These are phyloP conservation scores for Diaporthe sp. DNA, from an alignment of 2,329 filamentous ascomycete genomes.

Conservation along the genomic window DNA sequence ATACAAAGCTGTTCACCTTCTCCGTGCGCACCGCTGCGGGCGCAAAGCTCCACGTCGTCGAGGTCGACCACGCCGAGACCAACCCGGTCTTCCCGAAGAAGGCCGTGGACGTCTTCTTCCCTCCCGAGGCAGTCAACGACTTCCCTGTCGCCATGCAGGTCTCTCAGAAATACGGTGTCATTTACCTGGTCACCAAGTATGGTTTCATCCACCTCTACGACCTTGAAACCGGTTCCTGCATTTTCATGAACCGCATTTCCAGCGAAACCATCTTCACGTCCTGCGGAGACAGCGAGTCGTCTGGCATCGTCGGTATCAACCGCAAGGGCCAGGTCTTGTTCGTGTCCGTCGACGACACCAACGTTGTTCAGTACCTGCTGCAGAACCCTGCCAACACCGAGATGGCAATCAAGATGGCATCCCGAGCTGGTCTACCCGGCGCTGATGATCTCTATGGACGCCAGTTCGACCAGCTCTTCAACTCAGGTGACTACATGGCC, in stretches of 20 bases:
- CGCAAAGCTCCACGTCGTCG: constrained; percentile 94
- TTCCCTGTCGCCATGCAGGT: constrained; percentile 99
- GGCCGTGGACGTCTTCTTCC: constrained; percentile 97
- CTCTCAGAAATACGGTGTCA: constrained; percentile 94
- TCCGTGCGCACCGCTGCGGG: constrained; percentile 89
- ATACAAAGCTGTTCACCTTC: constrained; percentile 97
- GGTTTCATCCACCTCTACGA: constrained; percentile 99
- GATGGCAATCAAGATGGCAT: constrained; percentile 95
- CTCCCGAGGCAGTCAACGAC: constrained; percentile 92
- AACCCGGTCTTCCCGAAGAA: constrained; percentile 95
- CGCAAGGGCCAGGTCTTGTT: constrained; percentile 96
- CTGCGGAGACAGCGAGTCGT: constrained; percentile 82
- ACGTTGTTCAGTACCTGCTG: constrained; percentile 92
- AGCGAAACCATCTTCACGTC: constrained; percentile 99
- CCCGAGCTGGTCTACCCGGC: constrained; percentile 90
- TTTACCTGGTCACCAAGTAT: constrained; percentile 98
- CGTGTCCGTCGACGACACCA: constrained; percentile 91
- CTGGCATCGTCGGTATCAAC: constrained; percentile 94
- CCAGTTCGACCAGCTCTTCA: constrained; percentile 91
- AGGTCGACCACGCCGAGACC: constrained; percentile 91
- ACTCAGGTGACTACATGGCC: constrained; percentile 82
- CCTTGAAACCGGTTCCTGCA: constrained; percentile 91
- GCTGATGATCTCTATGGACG: constrained; percentile 93
- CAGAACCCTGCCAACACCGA: constrained; percentile 95
- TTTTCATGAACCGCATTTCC: constrained; percentile 99